phyloP scores from a whole-genome alignment of 768 basidiomycete genomes.

The Russula sp. region DNA sequence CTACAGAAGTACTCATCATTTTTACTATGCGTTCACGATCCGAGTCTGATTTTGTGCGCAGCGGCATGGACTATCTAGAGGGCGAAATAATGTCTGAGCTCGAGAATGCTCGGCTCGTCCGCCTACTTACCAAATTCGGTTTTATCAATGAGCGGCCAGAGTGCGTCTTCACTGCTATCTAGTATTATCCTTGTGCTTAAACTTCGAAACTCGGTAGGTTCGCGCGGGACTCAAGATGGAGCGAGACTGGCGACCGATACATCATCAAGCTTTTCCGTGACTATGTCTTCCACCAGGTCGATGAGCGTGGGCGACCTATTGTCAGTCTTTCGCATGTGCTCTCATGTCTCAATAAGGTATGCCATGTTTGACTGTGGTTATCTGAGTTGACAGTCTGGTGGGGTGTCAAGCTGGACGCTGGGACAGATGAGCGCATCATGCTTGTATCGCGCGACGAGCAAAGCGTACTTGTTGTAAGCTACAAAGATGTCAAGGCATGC shows the following conservation, averaged over 20 bases:
- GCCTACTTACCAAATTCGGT: slow-evolving; percentile 88
- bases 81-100: slow-evolving; percentile 81
- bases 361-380: slow-evolving; percentile 27
- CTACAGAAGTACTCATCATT: slow-evolving; percentile 55
- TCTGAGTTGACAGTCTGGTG: slow-evolving; percentile 5
- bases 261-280: slow-evolving; percentile 98
- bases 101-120: slow-evolving; percentile 89
- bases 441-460: slow-evolving; percentile 93
- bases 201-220: slow-evolving; percentile 53
- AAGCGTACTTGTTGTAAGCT: slow-evolving; percentile 90
- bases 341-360: slow-evolving; percentile 88
- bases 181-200: background rate
- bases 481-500: slow-evolving; percentile 86
- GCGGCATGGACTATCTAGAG: slow-evolving; percentile 79
- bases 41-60: slow-evolving; percentile 35
- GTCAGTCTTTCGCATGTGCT: slow-evolving; percentile 90
- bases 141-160: slow-evolving; percentile 99
- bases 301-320: slow-evolving; percentile 84
- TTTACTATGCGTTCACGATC: slow-evolving; percentile 11
- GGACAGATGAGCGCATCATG: slow-evolving; percentile 93
- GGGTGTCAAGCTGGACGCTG: slow-evolving; percentile 75
- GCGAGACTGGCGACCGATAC: slow-evolving; percentile 96
- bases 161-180: slow-evolving; percentile 47
- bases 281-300: slow-evolving; percentile 97
- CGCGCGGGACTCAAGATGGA: slow-evolving; percentile 94